Percentiles rank a stretch among this genome's conserved stretches.
phyloP scores from a whole-genome alignment of 371 early-diverging fungal genomes.

The Mortierella sp. region DNA sequence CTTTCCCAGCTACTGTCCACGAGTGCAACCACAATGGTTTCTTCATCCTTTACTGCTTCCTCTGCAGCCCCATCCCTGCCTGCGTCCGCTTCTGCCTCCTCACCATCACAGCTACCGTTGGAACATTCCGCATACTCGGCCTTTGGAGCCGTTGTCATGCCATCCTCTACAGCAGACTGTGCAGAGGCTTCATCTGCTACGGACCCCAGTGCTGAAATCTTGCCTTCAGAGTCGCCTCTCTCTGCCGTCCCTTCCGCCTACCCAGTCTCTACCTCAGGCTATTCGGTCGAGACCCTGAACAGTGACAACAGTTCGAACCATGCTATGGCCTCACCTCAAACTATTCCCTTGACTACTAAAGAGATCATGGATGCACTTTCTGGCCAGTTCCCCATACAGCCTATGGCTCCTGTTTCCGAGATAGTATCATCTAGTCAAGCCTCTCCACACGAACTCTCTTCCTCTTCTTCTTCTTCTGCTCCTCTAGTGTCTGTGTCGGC shows the following conservation, averaged over 20 bases:
- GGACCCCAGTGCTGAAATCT: neutral
- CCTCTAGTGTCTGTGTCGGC: too few relatives aligned
- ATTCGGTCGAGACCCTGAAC: neutral
- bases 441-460: too few relatives aligned
- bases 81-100: slow-evolving; percentile 1
- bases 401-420: slow-evolving; percentile 5
- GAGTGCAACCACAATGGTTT: slow-evolving; percentile 25
- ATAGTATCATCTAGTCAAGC: neutral
- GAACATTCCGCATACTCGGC: neutral
- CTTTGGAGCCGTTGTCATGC: too few relatives aligned
- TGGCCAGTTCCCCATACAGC: slow-evolving; percentile 41
- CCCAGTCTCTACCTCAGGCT: slow-evolving; percentile 2
- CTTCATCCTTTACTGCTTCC: slow-evolving; percentile 23
- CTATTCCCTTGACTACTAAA: slow-evolving; percentile 38
- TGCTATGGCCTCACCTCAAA: slow-evolving; percentile 14
- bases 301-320: too few relatives aligned
- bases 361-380: slow-evolving; percentile 51
- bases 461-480: too few relatives aligned
- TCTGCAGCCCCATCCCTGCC: neutral
- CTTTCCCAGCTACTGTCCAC: slow-evolving; percentile 43
- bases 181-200: too few relatives aligned
- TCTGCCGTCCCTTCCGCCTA: slow-evolving; percentile 1
- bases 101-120: slow-evolving; percentile 1
- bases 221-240: slow-evolving; percentile 13
- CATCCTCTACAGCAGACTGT: too few relatives aligned